Evolutionary conservation across 2,329 filamentous ascomycete genomes (phyloP).

Genomic region (Penicillium thymicola): DNA sequence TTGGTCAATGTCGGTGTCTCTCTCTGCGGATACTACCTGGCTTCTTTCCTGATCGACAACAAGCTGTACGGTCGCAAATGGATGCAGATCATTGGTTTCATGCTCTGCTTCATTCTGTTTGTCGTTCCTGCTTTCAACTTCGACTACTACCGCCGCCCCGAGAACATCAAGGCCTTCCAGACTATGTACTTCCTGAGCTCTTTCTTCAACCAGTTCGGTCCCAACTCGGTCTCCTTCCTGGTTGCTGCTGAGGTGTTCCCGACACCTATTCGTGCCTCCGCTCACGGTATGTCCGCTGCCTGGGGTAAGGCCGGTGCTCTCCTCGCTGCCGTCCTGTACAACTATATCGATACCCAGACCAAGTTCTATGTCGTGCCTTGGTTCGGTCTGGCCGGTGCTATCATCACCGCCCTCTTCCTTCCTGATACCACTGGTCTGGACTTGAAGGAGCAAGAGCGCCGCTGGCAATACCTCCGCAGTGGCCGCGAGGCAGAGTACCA

Average conservation of each 20-base stretch:
- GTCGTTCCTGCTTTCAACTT: slow-evolving; percentile 86
- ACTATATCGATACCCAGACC: slow-evolving; percentile 80
- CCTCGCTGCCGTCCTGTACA: slow-evolving; percentile 83
- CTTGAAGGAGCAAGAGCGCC: slow-evolving; percentile 93
- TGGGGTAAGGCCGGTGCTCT: slow-evolving; percentile 86
- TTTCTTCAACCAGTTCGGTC: slow-evolving; percentile 99
- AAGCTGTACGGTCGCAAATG: slow-evolving; percentile 93
- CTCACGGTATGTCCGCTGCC: slow-evolving; percentile 92
- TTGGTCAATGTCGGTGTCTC: slow-evolving; percentile 85
- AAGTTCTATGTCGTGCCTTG: slow-evolving; percentile 93
- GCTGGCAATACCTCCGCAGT: slow-evolving; percentile 81
- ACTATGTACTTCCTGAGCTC: slow-evolving; percentile 97
- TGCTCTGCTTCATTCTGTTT: slow-evolving; percentile 91
- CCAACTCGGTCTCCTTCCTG: slow-evolving; percentile 94
- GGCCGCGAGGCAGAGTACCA: slow-evolving; percentile 82
- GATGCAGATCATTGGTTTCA: slow-evolving; percentile 94
- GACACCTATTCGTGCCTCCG: slow-evolving; percentile 85
- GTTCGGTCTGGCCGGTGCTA: slow-evolving; percentile 85
- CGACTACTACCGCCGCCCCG: slow-evolving; percentile 70
- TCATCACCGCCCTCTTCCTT: slow-evolving; percentile 80
- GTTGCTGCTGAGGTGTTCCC: slow-evolving; percentile 96
- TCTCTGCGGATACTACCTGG: slow-evolving; percentile 83
- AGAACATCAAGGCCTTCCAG: slow-evolving; percentile 83
- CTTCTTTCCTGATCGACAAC: slow-evolving; percentile 87
- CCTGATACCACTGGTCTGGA: slow-evolving; percentile 97